A percentile compares a stretch with the other conserved stretches of the same genome.
Conservation (phyloP, 2,329 filamentous ascomycete species). For the Alternaria conjuncta region DNA sequence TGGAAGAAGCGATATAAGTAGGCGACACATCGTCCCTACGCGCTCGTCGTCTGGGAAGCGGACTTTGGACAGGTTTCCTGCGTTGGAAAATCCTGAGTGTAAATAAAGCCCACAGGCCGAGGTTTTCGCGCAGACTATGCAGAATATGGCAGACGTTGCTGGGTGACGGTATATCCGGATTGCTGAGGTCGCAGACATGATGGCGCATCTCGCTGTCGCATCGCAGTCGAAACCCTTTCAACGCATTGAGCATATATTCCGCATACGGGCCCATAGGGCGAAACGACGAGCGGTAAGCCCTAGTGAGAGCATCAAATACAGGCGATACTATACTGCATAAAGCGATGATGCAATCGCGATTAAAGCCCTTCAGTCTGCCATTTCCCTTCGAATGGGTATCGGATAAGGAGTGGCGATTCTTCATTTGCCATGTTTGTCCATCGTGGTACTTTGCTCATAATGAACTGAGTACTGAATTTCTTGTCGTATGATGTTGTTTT, state of each 20-base stretch:
- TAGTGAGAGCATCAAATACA: neutral
- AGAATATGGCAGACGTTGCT: neutral
- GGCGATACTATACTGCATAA: neutral
- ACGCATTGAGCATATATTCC: neutral
- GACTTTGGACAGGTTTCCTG: neutral
- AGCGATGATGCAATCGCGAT: neutral
- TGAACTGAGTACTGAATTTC: neutral
- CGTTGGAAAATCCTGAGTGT: neutral
- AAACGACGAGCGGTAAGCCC: neutral
- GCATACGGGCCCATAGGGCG: neutral
- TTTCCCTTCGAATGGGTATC: neutral
- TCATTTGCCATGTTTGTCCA: too few species aligned
- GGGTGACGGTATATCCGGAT: neutral
- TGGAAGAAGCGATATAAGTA: neutral
- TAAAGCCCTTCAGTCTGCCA: neutral
- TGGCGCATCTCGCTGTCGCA: neutral
- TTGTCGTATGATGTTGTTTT: neutral
- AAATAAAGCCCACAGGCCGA: neutral
- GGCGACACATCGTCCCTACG: neutral
- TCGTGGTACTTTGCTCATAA: neutral
- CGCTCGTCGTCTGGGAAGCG: neutral
- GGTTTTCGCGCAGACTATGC: neutral
- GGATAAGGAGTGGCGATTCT: neutral
- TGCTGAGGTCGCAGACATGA: neutral
- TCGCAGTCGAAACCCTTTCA: neutral